These are phyloP conservation scores for Globisporangium perplexum DNA, from an alignment of 352 stramenopile genomes.

Conservation along the genomic window DNA sequence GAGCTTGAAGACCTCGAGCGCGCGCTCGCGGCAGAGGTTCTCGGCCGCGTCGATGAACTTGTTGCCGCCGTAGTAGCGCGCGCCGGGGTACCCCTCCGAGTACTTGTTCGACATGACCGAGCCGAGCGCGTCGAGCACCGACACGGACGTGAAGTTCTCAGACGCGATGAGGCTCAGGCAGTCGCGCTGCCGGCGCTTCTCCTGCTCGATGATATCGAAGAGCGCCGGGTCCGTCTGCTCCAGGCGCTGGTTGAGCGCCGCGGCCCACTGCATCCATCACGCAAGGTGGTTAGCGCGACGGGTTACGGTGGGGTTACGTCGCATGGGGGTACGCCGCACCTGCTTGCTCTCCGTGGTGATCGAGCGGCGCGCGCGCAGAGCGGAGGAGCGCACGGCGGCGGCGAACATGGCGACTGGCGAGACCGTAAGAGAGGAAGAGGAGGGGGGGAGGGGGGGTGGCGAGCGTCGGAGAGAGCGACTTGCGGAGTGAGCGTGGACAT, in stretches of 20 bases:
- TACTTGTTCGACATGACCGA: constrained; percentile 99
- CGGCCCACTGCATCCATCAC: constrained; percentile 36
- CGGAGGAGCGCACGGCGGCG: constrained; percentile 3
- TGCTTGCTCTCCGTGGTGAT: constrained; percentile 47
- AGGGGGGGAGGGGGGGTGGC: background rate
- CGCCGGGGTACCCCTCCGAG: constrained; percentile 95
- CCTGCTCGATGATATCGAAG: constrained; percentile 94
- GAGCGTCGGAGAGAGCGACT: too few relatives aligned
- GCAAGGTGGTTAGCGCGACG: too few relatives aligned
- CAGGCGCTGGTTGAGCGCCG: constrained; percentile 86
- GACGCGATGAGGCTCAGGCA: constrained; percentile 98
- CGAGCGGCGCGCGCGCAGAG: constrained; percentile 17
- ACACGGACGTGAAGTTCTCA: constrained; percentile 98
- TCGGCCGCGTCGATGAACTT: constrained; percentile 99
- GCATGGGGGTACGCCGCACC: constrained; percentile 7
- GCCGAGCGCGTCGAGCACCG: constrained; percentile 97
- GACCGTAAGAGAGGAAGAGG: background rate
- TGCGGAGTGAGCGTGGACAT: too few relatives aligned
- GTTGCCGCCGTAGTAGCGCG: constrained; percentile 97
- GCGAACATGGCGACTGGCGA: constrained; percentile 11
- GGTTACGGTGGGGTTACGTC: background rate
- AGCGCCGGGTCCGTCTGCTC: constrained; percentile 90
- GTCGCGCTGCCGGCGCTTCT: constrained; percentile 98
- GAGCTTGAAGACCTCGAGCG: constrained; percentile 96
- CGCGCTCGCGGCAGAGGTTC: constrained; percentile 95